Percentiles rank a stretch among this genome's conserved stretches.
These are phyloP conservation scores for Verbascum thapsus DNA, from an alignment of 257 asterid species.

Conservation along the genomic window DNA sequence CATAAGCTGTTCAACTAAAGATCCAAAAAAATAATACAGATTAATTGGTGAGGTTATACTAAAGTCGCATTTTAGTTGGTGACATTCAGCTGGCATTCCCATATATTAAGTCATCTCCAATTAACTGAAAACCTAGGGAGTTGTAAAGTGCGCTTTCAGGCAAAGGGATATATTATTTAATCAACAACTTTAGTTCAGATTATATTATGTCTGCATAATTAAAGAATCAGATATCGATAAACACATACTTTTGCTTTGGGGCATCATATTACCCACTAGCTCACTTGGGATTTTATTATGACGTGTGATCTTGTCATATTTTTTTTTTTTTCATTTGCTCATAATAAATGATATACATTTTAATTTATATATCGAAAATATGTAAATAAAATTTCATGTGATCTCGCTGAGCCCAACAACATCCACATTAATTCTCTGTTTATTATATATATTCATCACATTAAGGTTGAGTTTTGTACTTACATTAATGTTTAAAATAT, in stretches of 20 bases:
- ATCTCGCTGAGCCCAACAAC: no score
- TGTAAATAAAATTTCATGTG: no score
- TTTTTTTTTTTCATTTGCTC: no score
- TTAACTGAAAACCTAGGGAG: conserved; percentile 29
- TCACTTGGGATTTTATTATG: conserved; percentile 26
- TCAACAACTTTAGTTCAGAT: conserved; percentile 26
- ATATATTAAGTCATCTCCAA: conserved; percentile 39
- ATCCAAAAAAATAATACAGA: conserved; percentile 41
- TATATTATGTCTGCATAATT: conserved; percentile 17
- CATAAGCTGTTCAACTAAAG: conserved; percentile 5
- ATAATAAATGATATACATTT: no score
- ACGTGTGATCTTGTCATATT: conserved; percentile 20
- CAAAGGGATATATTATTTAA: conserved; percentile 3
- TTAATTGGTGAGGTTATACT: conserved; percentile 31
- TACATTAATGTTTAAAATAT: no score
- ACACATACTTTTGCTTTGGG: no score
- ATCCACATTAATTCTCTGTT: no score
- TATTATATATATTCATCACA: no score
- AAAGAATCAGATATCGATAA: no score
- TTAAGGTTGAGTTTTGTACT: no score
- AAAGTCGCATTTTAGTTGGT: conserved; percentile 46
- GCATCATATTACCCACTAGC: conserved; percentile 10
- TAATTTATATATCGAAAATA: no score
- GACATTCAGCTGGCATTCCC: conserved; percentile 37
- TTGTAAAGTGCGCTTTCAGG: conserved; percentile 37